Percentiles rank a stretch among this genome's conserved stretches.
phyloP scores from a whole-genome alignment of 208 protist genomes.

The Trypanosoma conorhini region DNA sequence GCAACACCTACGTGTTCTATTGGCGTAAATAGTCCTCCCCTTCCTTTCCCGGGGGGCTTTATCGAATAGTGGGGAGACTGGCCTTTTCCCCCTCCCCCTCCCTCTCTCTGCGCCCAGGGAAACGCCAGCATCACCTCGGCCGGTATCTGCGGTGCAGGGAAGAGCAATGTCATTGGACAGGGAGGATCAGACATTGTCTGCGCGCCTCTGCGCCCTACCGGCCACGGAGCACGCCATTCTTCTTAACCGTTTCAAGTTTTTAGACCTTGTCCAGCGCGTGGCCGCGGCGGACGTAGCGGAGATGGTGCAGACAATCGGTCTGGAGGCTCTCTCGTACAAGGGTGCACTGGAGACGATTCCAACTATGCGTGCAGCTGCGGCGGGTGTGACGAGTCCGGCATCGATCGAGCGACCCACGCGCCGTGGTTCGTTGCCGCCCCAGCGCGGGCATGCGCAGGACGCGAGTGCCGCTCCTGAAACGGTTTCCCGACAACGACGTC shows the following conservation, averaged over 20 bases:
- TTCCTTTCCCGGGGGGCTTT: slow-evolving; percentile 11
- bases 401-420: not conserved
- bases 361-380: not conserved
- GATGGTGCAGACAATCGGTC: slow-evolving; percentile 76
- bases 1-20: not conserved
- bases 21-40: not conserved
- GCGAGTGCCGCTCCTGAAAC: not conserved
- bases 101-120: not conserved
- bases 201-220: slow-evolving; percentile 11
- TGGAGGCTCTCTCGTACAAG: slow-evolving; percentile 70
- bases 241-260: slow-evolving; percentile 84
- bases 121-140: not conserved
- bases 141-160: not conserved
- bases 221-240: slow-evolving; percentile 66
- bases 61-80: not conserved
- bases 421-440: not conserved
- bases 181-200: slow-evolving; percentile 30
- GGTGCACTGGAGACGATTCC: slow-evolving; percentile 32
- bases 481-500: not conserved
- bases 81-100: not conserved
- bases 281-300: slow-evolving; percentile 82
- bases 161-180: slow-evolving; percentile 3
- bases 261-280: slow-evolving; percentile 83
- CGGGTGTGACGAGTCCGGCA: not conserved
- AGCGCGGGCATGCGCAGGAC: not conserved